Percentiles rank a stretch among this genome's conserved stretches.
Conservation (phyloP, 225 moss, liverwort and hornwort genomes). For the Physcomitrellopsis africana region DNA sequence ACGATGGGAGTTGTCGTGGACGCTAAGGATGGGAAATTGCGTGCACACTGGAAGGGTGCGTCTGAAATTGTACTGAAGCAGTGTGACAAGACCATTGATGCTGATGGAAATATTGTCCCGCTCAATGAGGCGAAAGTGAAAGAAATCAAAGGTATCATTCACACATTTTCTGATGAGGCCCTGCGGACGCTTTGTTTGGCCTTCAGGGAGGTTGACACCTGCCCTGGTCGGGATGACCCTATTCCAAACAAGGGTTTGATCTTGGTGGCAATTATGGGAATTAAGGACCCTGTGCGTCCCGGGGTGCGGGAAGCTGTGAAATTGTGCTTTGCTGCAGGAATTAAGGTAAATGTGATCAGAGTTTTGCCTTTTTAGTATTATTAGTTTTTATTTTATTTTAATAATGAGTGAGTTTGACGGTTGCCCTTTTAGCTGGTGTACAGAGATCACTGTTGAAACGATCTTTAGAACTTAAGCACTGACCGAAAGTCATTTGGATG, state of each 20-base stretch:
- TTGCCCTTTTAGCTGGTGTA: not conserved
- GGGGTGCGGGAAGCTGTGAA: slow-evolving; percentile 85
- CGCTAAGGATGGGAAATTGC: slow-evolving; percentile 40
- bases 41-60: slow-evolving; percentile 93
- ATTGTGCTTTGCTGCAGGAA: slow-evolving; percentile 72
- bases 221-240: slow-evolving; percentile 43
- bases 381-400: slow-evolving; percentile 21
- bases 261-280: slow-evolving; percentile 76
- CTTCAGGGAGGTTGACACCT: slow-evolving; percentile 54
- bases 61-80: slow-evolving; percentile 77
- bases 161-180: slow-evolving; percentile 68
- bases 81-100: slow-evolving; percentile 63
- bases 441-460: slow-evolving; percentile 2
- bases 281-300: slow-evolving; percentile 90
- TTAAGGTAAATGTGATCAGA: slow-evolving; percentile 57
- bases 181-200: slow-evolving; percentile 84
- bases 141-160: slow-evolving; percentile 50
- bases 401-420: too few species aligned
- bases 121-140: slow-evolving; percentile 56
- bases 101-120: slow-evolving; percentile 54
- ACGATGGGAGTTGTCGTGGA: slow-evolving; percentile 76
- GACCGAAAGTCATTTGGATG: slow-evolving; percentile 6
- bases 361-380: not conserved
- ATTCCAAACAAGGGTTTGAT: slow-evolving; percentile 68
- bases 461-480: not conserved